Conservation (phyloP, 768 basidiomycete genomes). For the Gloeostereum incarnatum region DNA sequence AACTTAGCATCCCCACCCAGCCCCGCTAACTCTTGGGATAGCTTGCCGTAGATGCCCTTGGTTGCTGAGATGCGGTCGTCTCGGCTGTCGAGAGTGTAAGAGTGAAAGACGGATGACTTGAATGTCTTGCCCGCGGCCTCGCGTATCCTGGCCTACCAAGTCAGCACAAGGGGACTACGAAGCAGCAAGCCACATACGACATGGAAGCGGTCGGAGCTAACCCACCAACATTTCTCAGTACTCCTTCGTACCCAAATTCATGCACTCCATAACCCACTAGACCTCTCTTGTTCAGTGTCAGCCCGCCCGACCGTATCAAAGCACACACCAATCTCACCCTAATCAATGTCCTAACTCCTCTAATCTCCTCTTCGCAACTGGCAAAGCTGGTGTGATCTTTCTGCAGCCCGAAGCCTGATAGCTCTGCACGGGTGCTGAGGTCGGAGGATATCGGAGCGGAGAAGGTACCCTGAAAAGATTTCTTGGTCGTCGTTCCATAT, state of each 20-base stretch:
- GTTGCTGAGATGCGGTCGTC: slow-evolving; percentile 60
- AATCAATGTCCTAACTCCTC: slow-evolving; percentile 57
- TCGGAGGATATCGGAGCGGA: slow-evolving; percentile 43
- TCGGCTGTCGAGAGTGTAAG: slow-evolving; percentile 58
- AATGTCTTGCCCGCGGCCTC: slow-evolving; percentile 27
- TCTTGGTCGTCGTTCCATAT: slow-evolving; percentile 80
- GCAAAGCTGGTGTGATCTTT: slow-evolving; percentile 76
- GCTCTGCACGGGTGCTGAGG: slow-evolving; percentile 60
- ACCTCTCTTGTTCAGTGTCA: slow-evolving; percentile 10
- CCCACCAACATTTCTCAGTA: slow-evolving; percentile 64
- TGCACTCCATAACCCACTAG: slow-evolving; percentile 37
- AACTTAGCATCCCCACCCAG: slow-evolving; percentile 74
- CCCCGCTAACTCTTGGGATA: slow-evolving; percentile 67
- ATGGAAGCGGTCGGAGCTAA: slow-evolving; percentile 73
- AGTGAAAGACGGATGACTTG: slow-evolving; percentile 13
- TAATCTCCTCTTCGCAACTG: slow-evolving; percentile 54
- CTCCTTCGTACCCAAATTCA: slow-evolving; percentile 80
- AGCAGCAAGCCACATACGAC: slow-evolving; percentile 38
- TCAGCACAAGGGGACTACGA: not conserved
- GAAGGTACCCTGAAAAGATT: slow-evolving; percentile 67
- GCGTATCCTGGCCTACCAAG: not conserved
- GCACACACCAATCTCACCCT: slow-evolving; percentile 66
- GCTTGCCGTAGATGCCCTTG: slow-evolving; percentile 50
- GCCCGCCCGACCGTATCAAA: slow-evolving; percentile 9
- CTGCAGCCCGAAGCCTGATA: slow-evolving; percentile 66